Evolutionary conservation across 208 protist species (phyloP).

Genomic region (Leishmania mexicana): DNA sequence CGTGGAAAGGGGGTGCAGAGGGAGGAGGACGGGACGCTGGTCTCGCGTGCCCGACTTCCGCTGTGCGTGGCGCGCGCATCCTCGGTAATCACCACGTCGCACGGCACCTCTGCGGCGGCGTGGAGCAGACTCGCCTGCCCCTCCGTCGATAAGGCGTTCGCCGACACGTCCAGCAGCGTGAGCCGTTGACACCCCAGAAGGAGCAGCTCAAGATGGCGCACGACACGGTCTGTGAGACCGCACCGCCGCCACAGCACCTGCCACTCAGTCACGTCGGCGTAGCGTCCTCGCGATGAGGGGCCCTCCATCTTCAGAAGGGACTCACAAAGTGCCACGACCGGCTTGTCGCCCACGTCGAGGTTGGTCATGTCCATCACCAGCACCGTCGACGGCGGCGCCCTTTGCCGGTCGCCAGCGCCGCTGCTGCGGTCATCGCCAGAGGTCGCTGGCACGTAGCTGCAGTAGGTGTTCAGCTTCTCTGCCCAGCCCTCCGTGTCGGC

Average conservation of each 20-base stretch:
- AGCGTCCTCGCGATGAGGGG: background rate
- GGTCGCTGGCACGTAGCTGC: constrained; percentile 12
- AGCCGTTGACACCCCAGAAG: constrained; percentile 41
- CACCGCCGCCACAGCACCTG: constrained; percentile 45
- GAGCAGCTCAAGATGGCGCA: constrained; percentile 58
- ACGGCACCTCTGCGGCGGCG: constrained; percentile 29
- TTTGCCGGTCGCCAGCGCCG: constrained; percentile 1
- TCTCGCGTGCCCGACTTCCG: constrained; percentile 1
- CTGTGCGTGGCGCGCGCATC: constrained; percentile 11
- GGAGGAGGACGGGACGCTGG: constrained; percentile 6
- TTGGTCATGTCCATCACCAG: constrained; percentile 36
- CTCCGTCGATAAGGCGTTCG: constrained; percentile 35
- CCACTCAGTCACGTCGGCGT: constrained; percentile 31
- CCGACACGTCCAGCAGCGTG: constrained; percentile 38
- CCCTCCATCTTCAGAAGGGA: constrained; percentile 52
- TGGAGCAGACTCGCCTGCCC: constrained; percentile 28
- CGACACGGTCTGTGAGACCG: constrained; percentile 46
- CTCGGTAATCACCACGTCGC: constrained; percentile 26
- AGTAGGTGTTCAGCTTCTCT: constrained; percentile 20
- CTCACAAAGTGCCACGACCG: constrained; percentile 62
- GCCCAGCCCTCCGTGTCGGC: constrained; percentile 28
- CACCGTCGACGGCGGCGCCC: background rate
- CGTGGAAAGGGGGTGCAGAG: background rate
- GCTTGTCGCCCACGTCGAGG: constrained; percentile 48
- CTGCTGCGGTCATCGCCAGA: background rate